These are phyloP conservation scores for Polymyxa betae DNA, from an alignment of 208 protist species.

Conservation along the genomic window DNA sequence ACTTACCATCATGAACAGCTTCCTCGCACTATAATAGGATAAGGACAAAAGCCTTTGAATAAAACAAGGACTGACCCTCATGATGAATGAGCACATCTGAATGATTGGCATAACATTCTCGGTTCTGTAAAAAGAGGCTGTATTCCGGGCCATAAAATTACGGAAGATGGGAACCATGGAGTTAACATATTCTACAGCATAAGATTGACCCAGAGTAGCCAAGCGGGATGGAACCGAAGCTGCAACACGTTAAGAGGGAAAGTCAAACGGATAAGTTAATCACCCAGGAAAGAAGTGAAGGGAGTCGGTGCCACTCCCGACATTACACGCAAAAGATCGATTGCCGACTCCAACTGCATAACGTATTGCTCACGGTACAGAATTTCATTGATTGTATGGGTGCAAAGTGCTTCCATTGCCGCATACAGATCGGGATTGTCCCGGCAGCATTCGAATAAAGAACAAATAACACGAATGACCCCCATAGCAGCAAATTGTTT, in stretches of 20 bases:
- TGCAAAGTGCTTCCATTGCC: background rate
- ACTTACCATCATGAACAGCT: constrained; percentile 4
- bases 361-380: background rate
- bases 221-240: background rate
- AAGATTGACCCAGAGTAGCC: background rate
- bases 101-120: background rate
- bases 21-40: background rate
- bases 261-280: background rate
- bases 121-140: background rate
- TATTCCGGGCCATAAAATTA: background rate
- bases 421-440: background rate
- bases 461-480: background rate
- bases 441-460: background rate
- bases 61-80: background rate
- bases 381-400: background rate
- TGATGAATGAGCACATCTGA: background rate
- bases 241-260: background rate
- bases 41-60: background rate
- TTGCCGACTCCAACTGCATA: background rate
- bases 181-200: background rate
- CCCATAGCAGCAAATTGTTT: background rate
- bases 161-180: constrained; percentile 15
- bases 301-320: background rate
- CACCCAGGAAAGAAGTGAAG: background rate
- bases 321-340: constrained; percentile 12